Evolutionary conservation across 345 rosid genomes (phyloP).

Genomic region (Ceriops tagal): DNA sequence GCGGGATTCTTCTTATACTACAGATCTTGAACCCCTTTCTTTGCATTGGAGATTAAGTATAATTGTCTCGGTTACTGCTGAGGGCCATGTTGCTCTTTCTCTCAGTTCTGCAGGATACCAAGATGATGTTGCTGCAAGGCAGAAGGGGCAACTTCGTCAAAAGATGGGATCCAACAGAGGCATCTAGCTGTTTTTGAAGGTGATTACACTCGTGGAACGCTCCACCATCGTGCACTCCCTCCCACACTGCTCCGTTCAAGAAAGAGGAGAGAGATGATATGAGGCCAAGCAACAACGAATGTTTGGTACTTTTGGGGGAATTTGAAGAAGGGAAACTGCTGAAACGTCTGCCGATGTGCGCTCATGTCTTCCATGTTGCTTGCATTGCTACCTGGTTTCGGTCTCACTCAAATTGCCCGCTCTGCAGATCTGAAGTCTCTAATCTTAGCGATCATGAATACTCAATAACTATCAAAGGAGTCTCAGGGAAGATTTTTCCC

Average conservation of each 20-base stretch:
- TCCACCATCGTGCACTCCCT: conserved; percentile 22
- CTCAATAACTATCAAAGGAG: conserved; percentile 9
- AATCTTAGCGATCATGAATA: conserved; percentile 5
- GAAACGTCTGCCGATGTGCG: conserved; percentile 31
- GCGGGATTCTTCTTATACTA: conserved; percentile 10
- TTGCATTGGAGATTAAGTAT: conserved; percentile 7
- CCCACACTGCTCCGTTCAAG: conserved; percentile 28
- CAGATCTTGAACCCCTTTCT: background rate
- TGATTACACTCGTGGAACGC: conserved; percentile 28
- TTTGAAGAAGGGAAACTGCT: conserved; percentile 40
- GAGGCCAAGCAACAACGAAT: conserved; percentile 20
- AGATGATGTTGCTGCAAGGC: conserved; percentile 7
- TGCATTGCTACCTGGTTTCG: conserved; percentile 44
- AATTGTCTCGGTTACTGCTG: conserved; percentile 9
- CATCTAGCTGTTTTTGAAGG: conserved; percentile 16
- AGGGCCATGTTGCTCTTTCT: conserved; percentile 17
- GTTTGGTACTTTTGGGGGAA: conserved; percentile 44
- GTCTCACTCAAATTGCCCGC: conserved; percentile 38
- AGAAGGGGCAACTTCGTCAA: background rate
- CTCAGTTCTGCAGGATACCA: conserved; percentile 18
- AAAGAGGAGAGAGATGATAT: conserved; percentile 10
- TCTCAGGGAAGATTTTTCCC: conserved; percentile 30
- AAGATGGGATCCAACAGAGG: conserved; percentile 16
- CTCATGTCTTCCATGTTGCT: conserved; percentile 32
- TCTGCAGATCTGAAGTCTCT: conserved; percentile 27